Conservation (phyloP, 441 rosid genomes). For the Euphorbia schlechtendalii region DNA sequence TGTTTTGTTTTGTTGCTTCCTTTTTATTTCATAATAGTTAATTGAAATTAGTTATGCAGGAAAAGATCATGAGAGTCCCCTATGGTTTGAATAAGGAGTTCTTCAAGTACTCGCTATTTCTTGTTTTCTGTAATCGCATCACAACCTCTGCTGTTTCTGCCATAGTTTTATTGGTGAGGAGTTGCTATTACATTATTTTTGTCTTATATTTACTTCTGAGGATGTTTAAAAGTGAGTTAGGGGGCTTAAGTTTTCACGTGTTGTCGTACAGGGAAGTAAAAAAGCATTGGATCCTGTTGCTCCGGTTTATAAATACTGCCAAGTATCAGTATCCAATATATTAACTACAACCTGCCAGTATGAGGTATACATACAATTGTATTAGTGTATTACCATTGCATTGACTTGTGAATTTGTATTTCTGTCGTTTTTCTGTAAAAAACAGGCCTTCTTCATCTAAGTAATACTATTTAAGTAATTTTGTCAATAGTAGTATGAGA, state of each 20-base stretch:
- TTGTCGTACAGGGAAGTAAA: slow-evolving; percentile 57
- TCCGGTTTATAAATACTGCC: slow-evolving; percentile 79
- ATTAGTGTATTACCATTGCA: not conserved
- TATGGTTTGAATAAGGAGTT: slow-evolving; percentile 67
- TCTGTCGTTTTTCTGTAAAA: not conserved
- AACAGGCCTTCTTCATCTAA: too few relatives aligned
- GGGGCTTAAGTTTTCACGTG: slow-evolving; percentile 6
- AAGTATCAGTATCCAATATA: slow-evolving; percentile 73
- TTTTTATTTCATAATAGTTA: too few relatives aligned
- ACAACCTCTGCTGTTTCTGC: slow-evolving; percentile 82
- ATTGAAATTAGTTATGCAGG: slow-evolving; percentile 36
- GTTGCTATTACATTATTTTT: not conserved
- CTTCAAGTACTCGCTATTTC: slow-evolving; percentile 70
- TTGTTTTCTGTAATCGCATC: slow-evolving; percentile 85
- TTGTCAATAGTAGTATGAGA: not conserved
- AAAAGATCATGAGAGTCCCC: slow-evolving; percentile 86
- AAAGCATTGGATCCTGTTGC: slow-evolving; percentile 87
- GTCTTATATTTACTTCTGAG: too few relatives aligned
- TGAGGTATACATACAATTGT: slow-evolving; percentile 45
- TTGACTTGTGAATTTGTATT: not conserved
- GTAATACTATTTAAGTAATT: too few relatives aligned
- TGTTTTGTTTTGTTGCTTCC: too few relatives aligned
- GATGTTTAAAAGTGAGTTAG: not conserved
- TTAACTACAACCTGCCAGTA: slow-evolving; percentile 94
- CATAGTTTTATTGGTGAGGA: slow-evolving; percentile 48